These are phyloP conservation scores for Priceomyces carsonii DNA, from an alignment of 805 yeast species.

Conservation along the genomic window DNA sequence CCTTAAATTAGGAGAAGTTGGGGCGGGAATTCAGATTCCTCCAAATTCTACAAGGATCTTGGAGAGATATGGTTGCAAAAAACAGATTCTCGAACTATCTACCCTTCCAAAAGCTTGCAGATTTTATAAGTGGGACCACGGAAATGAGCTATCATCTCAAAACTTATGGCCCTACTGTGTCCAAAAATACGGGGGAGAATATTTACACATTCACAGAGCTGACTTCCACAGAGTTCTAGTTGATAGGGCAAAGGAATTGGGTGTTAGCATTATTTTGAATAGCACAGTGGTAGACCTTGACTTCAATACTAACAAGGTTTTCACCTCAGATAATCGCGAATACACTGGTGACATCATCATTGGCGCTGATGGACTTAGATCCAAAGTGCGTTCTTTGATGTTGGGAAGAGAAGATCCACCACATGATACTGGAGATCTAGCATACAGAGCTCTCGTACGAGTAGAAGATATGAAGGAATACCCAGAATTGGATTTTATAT, in stretches of 20 bases:
- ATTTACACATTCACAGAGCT: slow-evolving; percentile 26
- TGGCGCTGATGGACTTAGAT: slow-evolving; percentile 28
- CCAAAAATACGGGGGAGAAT: slow-evolving; percentile 17
- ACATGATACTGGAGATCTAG: slow-evolving; percentile 28
- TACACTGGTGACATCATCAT: slow-evolving; percentile 22
- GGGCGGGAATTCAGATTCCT: slow-evolving; percentile 35
- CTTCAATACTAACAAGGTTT: slow-evolving; percentile 16
- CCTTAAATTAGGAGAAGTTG: slow-evolving; percentile 26
- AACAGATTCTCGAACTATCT: slow-evolving; percentile 11
- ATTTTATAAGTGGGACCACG: slow-evolving; percentile 18
- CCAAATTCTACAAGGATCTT: slow-evolving; percentile 26
- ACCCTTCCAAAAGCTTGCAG: slow-evolving; percentile 16
- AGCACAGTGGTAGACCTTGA: slow-evolving; percentile 17
- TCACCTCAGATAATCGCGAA: slow-evolving; percentile 15
- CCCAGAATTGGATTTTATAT: slow-evolving; percentile 18
- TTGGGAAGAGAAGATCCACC: slow-evolving; percentile 21
- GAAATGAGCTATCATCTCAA: slow-evolving; percentile 17
- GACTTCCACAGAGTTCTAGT: slow-evolving; percentile 24
- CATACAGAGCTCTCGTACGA: slow-evolving; percentile 23
- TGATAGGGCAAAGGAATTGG: slow-evolving; percentile 18
- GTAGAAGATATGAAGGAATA: slow-evolving; percentile 14
- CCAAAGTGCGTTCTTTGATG: slow-evolving; percentile 17
- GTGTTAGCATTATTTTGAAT: slow-evolving; percentile 16
- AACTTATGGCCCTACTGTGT: slow-evolving; percentile 16
- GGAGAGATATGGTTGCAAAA: slow-evolving; percentile 17